Conservation (phyloP, 495 filamentous ascomycete species). For the Penicillium macrosclerotiorum region DNA sequence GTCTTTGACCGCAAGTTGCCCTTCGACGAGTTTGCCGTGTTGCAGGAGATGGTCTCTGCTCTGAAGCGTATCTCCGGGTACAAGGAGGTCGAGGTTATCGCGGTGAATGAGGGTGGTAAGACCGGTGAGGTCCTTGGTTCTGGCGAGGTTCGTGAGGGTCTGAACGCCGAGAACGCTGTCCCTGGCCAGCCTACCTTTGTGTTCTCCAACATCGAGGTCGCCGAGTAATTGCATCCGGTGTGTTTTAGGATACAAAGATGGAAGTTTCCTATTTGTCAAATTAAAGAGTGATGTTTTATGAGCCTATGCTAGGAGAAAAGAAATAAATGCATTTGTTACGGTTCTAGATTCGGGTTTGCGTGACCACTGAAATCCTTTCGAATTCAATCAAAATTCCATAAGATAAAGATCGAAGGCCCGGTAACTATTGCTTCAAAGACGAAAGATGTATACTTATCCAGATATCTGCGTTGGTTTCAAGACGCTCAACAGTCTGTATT, state of each 20-base stretch:
- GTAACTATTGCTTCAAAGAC: too few species aligned
- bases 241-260: conserved; percentile 2
- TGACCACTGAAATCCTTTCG: too few species aligned
- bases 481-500: conserved; percentile 8
- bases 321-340: conserved; percentile 25
- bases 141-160: conserved; percentile 55
- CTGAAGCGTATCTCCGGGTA: conserved; percentile 65
- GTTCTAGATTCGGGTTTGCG: conserved; percentile 6
- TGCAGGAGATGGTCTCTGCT: conserved; percentile 57
- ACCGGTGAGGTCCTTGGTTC: conserved; percentile 53
- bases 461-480: neutral
- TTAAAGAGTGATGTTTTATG: conserved; percentile 25
- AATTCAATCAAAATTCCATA: too few species aligned
- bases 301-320: conserved; percentile 27
- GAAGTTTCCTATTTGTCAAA: conserved; percentile 1
- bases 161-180: conserved; percentile 64
- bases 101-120: conserved; percentile 69
- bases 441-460: neutral
- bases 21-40: conserved; percentile 78
- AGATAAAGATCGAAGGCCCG: too few species aligned
- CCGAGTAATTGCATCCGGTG: conserved; percentile 2
- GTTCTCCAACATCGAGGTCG: conserved; percentile 80
- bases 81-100: conserved; percentile 60
- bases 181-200: conserved; percentile 77
- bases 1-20: conserved; percentile 80